Conservation (phyloP, 1,284 basidiomycete genomes). For the Hypsizygus ulmarius region DNA sequence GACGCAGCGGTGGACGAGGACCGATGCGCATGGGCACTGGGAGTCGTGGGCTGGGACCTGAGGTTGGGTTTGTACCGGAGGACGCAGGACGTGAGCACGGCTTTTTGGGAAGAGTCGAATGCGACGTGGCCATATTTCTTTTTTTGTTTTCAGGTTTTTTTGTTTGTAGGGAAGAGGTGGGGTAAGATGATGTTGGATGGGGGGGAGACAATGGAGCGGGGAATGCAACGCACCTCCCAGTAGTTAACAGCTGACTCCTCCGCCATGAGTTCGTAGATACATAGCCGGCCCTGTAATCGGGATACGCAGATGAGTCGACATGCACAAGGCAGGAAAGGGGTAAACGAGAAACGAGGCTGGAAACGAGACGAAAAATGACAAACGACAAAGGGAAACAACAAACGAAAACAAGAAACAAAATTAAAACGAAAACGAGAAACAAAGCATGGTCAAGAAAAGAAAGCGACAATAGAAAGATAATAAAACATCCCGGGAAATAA, state of each 20-base stretch:
- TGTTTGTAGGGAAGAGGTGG: too few relatives aligned
- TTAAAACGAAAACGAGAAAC: background rate
- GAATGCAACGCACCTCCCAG: conserved; percentile 75
- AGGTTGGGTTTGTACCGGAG: conserved; percentile 71
- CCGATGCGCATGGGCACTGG: background rate
- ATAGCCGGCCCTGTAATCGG: conserved; percentile 74
- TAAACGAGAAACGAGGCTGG: too few relatives aligned
- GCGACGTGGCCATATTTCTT: conserved; percentile 94
- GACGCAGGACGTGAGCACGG: conserved; percentile 91
- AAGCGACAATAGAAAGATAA: conserved; percentile 2
- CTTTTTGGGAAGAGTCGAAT: conserved; percentile 86
- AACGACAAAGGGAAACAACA: too few relatives aligned
- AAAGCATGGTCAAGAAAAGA: background rate
- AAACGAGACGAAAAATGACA: background rate
- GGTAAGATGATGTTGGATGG: too few relatives aligned
- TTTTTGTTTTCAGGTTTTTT: too few relatives aligned
- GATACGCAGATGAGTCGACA: too few relatives aligned
- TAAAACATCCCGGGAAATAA: background rate
- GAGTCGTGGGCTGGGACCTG: conserved; percentile 15
- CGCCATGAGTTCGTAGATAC: conserved; percentile 97
- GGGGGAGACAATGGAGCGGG: background rate
- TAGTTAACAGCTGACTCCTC: conserved; percentile 97
- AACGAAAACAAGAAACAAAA: conserved; percentile 16
- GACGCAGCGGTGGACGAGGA: conserved; percentile 2
- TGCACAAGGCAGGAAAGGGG: too few relatives aligned